Evolutionary conservation across 2,329 filamentous ascomycete genomes (phyloP), one percentile per base, ranked within the genome.

Genomic region (Epichloe coenophiala): DNA sequence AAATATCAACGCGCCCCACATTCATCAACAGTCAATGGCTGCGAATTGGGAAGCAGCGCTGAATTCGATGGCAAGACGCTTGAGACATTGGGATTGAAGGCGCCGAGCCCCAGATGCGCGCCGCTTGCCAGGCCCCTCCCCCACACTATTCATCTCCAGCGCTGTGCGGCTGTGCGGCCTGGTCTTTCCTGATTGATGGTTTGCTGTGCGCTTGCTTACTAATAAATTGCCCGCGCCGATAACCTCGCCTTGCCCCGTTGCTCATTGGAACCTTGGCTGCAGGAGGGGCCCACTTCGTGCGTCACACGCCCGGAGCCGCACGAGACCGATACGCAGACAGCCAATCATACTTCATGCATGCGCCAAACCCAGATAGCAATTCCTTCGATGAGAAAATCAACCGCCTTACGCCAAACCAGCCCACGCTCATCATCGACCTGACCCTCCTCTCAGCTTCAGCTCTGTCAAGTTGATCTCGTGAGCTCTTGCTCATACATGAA

Each of bases 281-380:
- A 31, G 3, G 9, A 31, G 9, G 27, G 7, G 37, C 13, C 19
- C 35, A n/a, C 39, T 39, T 23, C 13, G 41, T 51, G 52, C 49
- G 47, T 53, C 52, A 53, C 39, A 49, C 38, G 47, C 52, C 52
- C 47, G 46, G 47, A 44, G 43, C 42, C 52, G 49, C 38, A 40
- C 31, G 41, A 47, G 37, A 19, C 52, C 46, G 48, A 51, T 47
- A 53, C 45, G 36, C 45, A 47, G 21, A 13, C 37, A 47, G 45
- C 51, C 51, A 53, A 53, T 53, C 45, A 53, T 6, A 23, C 19
- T 41, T 27, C 35, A 38, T 12, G 31, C 13, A 45, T 53, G 46
- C 49, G 36, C 33, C 45, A 46, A 44, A 50, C 21, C 23, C 2
- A 27, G 23, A 27, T 27, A 23, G 31, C 41, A 19, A 45, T n/a